Conservation (phyloP, 225 moss, liverwort and hornwort species). For the Anthoceros angustus region DNA sequence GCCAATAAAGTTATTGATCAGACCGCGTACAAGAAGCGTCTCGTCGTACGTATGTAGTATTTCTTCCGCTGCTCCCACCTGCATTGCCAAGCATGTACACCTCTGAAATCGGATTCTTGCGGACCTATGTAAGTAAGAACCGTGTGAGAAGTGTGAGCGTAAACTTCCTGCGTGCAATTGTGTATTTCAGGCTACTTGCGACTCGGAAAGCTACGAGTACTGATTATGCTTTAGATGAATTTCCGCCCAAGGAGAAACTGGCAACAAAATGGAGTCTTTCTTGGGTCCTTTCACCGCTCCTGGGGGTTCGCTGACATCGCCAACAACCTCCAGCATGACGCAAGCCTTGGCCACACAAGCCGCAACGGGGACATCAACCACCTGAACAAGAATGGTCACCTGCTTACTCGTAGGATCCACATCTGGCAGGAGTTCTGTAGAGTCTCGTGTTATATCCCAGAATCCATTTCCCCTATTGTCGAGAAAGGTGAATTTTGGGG, state of each 20-base stretch:
- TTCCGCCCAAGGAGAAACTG: neutral
- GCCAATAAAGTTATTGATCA: neutral
- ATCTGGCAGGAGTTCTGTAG: constrained; percentile 5
- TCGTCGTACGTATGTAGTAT: too few relatives aligned
- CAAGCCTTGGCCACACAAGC: constrained; percentile 32
- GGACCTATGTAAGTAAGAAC: too few relatives aligned
- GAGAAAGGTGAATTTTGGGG: constrained; percentile 23
- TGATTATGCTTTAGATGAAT: neutral
- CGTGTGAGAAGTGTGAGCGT: too few relatives aligned
- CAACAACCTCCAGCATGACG: constrained; percentile 26
- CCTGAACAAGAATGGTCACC: constrained; percentile 17
- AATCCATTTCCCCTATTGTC: constrained; percentile 6
- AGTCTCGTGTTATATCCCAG: constrained; percentile 7
- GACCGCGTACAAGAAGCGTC: too few relatives aligned
- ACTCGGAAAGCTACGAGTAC: neutral
- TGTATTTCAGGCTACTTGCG: neutral
- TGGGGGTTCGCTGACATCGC: neutral
- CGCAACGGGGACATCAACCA: constrained; percentile 30
- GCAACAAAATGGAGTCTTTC: neutral
- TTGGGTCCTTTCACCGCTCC: constrained; percentile 21
- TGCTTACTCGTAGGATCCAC: neutral
- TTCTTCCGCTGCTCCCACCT: too few relatives aligned
- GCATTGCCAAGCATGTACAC: too few relatives aligned
- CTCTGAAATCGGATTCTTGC: too few relatives aligned
- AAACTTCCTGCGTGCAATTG: neutral